phyloP scores from a whole-genome alignment of 305 asterid species.

The Rubia balearica region DNA sequence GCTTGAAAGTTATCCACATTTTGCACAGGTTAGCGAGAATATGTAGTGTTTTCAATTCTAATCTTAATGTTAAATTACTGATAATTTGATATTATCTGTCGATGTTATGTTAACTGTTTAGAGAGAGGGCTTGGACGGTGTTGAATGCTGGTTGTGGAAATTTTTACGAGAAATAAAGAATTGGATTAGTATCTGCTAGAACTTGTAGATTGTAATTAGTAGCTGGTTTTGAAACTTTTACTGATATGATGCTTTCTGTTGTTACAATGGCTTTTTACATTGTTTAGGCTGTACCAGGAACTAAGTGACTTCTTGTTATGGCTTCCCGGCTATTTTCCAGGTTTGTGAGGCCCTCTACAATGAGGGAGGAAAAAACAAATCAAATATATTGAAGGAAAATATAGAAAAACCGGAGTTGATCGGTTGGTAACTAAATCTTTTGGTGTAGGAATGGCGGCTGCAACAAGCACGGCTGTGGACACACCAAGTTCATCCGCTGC shows the following conservation, averaged over 20 bases:
- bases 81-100: background rate
- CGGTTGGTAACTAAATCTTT: constrained; percentile 33
- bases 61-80: background rate
- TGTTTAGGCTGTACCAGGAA: background rate
- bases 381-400: constrained; percentile 83
- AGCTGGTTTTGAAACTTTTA: background rate
- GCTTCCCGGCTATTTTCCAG: constrained; percentile 29
- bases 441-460: constrained; percentile 80
- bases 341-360: constrained; percentile 89
- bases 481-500: constrained; percentile 72
- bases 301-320: constrained; percentile 4
- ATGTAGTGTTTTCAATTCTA: background rate
- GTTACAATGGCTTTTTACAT: background rate
- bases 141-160: background rate
- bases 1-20: constrained; percentile 64
- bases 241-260: background rate
- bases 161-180: background rate
- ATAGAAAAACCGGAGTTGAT: constrained; percentile 78
- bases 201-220: background rate
- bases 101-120: background rate
- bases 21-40: constrained; percentile 57
- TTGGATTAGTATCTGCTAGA: background rate
- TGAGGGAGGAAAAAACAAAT: constrained; percentile 59
- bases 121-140: background rate
- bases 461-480: constrained; percentile 92